Conservation (phyloP, 2,329 filamentous ascomycete genomes). For the Aspergillus arachidicola region DNA sequence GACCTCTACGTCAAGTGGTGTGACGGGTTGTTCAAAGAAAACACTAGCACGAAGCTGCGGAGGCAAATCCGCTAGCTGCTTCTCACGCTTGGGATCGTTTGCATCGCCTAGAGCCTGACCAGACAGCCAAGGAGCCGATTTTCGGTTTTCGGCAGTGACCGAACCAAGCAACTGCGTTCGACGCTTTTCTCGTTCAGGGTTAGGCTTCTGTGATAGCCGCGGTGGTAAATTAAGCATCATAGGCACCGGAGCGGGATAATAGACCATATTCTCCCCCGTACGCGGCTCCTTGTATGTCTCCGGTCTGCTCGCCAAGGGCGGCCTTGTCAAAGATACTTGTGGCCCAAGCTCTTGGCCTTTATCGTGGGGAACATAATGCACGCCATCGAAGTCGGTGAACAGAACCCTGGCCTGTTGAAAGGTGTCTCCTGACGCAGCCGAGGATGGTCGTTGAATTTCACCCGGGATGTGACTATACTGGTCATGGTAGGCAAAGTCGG, state of each 20-base stretch:
- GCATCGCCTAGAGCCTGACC: constrained; percentile 23
- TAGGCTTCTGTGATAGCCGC: constrained; percentile 75
- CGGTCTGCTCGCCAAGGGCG: constrained; percentile 43
- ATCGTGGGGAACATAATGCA: constrained; percentile 44
- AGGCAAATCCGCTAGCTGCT: constrained; percentile 62
- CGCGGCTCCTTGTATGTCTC: constrained; percentile 43
- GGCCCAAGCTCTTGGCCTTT: constrained; percentile 28
- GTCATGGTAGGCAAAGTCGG: constrained; percentile 19
- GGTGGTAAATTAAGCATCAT: constrained; percentile 91
- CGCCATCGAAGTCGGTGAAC: constrained; percentile 55
- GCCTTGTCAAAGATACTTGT: constrained; percentile 41
- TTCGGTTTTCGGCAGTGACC: constrained; percentile 58
- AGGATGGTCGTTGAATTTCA: constrained; percentile 36
- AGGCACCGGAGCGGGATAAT: constrained; percentile 92
- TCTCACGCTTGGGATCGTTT: constrained; percentile 23
- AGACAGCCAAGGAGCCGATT: constrained; percentile 53
- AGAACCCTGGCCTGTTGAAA: constrained; percentile 47
- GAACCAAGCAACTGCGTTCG: constrained; percentile 72
- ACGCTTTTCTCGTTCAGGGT: constrained; percentile 66
- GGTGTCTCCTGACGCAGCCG: constrained; percentile 49
- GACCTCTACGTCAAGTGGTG: constrained; percentile 58
- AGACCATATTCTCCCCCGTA: constrained; percentile 81
- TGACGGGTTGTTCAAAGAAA: constrained; percentile 76
- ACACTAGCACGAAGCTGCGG: constrained; percentile 86
- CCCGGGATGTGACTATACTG: constrained; percentile 21